These are phyloP conservation scores for Eremochloa ophiuroides DNA, from an alignment of 176 grass and related monocot genomes.

Conservation along the genomic window DNA sequence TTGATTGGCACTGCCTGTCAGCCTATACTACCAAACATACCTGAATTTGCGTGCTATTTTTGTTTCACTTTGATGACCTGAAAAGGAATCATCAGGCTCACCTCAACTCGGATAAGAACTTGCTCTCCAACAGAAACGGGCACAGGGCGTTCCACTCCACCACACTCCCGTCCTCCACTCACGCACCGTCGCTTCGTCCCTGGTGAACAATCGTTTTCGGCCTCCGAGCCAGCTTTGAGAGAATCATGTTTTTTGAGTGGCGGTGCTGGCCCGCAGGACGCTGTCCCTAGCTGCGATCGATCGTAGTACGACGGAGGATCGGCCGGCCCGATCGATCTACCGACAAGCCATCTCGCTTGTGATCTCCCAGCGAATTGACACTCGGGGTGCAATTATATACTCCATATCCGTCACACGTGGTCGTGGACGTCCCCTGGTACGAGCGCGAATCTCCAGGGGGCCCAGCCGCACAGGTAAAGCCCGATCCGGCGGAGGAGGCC, in stretches of 20 bases:
- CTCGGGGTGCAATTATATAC: constrained; percentile 6
- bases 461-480: neutral
- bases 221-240: neutral
- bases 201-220: neutral
- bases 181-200: neutral
- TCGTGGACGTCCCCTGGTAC: constrained; percentile 18
- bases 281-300: neutral
- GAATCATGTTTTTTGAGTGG: neutral
- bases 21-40: neutral
- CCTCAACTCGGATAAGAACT: neutral
- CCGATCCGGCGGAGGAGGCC: neutral
- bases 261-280: constrained; percentile 18
- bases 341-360: constrained; percentile 25
- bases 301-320: constrained; percentile 23
- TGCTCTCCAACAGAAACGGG: neutral
- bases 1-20: neutral
- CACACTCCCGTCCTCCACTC: neutral
- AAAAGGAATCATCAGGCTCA: neutral
- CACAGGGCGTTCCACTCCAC: neutral
- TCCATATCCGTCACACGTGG: constrained; percentile 30
- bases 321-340: neutral
- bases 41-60: neutral
- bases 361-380: constrained; percentile 28
- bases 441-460: constrained; percentile 14
- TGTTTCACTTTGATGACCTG: neutral